Percentiles rank a stretch among this genome's conserved stretches.
These are phyloP conservation scores for Yamadazyma atlantica DNA, from an alignment of 1,139 yeast species.

Conservation along the genomic window DNA sequence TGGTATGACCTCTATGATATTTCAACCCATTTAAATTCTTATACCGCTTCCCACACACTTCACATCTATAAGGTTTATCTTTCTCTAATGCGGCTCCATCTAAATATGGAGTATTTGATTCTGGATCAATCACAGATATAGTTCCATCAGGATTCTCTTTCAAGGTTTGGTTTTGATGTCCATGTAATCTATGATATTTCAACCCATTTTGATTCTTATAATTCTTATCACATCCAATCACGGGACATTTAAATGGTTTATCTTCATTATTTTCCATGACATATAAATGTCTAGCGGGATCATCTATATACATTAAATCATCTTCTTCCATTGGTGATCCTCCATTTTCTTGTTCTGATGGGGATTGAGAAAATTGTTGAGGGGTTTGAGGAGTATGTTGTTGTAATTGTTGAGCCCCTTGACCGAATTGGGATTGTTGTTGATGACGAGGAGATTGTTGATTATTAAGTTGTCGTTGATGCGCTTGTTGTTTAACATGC, in stretches of 20 bases:
- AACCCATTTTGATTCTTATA: slow-evolving; percentile 97
- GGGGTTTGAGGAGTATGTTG: slow-evolving; percentile 21
- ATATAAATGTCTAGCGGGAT: slow-evolving; percentile 91
- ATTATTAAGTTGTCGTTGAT: slow-evolving; percentile 8
- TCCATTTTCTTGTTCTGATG: slow-evolving; percentile 17
- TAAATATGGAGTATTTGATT: slow-evolving; percentile 84
- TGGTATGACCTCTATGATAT: slow-evolving; percentile 96
- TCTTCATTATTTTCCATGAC: slow-evolving; percentile 91
- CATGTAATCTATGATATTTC: slow-evolving; percentile 93
- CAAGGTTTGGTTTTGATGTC: slow-evolving; percentile 93
- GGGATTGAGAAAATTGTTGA: slow-evolving; percentile 16
- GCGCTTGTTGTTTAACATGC: slow-evolving; percentile 8
- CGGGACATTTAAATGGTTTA: slow-evolving; percentile 97
- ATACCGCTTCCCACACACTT: slow-evolving; percentile 96
- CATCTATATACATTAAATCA: slow-evolving; percentile 68
- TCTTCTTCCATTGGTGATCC: slow-evolving; percentile 33
- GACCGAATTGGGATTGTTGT: slow-evolving; percentile 8
- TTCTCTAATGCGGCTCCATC: slow-evolving; percentile 94
- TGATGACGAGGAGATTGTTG: slow-evolving; percentile 8
- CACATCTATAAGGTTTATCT: slow-evolving; percentile 98
- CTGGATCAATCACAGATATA: slow-evolving; percentile 89
- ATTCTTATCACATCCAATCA: slow-evolving; percentile 95
- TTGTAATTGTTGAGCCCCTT: slow-evolving; percentile 11
- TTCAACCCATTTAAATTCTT: slow-evolving; percentile 94
- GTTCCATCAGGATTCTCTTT: slow-evolving; percentile 94